Percentiles rank a stretch among this genome's conserved stretches.
These are phyloP conservation scores for Prunus armeniaca DNA, from an alignment of 306 rosid genomes.

Conservation along the genomic window DNA sequence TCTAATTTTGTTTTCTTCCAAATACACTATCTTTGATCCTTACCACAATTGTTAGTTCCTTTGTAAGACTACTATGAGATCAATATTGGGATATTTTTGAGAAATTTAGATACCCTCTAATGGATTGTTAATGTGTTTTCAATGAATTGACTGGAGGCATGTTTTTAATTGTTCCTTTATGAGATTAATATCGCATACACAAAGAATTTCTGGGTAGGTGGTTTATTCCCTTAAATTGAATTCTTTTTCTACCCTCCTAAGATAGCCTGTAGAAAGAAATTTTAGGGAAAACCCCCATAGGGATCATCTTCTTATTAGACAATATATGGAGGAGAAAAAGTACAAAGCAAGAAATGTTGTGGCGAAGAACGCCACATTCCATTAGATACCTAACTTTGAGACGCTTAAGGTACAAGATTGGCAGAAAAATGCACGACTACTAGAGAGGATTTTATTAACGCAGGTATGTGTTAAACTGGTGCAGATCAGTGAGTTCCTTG, in stretches of 20 bases:
- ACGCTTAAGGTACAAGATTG: neutral
- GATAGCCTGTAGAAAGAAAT: neutral
- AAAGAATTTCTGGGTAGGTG: neutral
- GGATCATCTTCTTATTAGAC: neutral
- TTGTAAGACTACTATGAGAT: neutral
- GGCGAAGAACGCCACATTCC: neutral
- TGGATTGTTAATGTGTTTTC: neutral
- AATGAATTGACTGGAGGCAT: neutral
- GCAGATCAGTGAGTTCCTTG: neutral
- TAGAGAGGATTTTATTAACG: neutral
- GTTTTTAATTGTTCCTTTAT: neutral
- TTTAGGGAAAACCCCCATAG: neutral
- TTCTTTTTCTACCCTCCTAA: neutral
- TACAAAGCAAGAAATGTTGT: neutral
- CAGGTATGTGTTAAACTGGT: neutral
- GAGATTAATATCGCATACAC: neutral
- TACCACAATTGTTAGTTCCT: neutral
- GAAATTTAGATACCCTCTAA: neutral
- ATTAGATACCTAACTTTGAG: neutral
- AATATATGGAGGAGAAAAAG: neutral
- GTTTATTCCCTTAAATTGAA: neutral
- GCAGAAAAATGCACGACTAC: neutral
- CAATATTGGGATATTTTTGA: slow-evolving; percentile 5
- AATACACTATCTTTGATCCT: neutral
- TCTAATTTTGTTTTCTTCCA: neutral